phyloP scores from a whole-genome alignment of 164 flowering plant genomes.

The Platanus orientalis region DNA sequence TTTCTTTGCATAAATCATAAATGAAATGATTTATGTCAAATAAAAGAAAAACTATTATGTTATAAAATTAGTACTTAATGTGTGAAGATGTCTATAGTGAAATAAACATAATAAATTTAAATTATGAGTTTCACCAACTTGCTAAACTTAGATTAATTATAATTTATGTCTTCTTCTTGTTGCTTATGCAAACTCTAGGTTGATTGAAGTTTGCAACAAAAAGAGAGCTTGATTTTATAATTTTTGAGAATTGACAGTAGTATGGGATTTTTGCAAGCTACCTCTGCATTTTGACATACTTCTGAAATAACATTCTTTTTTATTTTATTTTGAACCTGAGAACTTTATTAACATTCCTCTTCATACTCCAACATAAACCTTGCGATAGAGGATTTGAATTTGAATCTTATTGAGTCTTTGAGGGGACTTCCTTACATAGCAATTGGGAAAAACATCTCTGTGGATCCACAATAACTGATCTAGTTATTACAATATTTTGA shows the following conservation, averaged over 20 bases:
- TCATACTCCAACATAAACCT: too few relatives aligned
- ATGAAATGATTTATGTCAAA: too few relatives aligned
- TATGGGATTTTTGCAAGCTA: too few relatives aligned
- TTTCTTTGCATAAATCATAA: too few relatives aligned
- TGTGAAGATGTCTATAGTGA: too few relatives aligned
- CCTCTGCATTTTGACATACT: too few relatives aligned
- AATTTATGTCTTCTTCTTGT: too few relatives aligned
- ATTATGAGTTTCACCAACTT: background rate
- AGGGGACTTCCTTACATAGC: slow-evolving; percentile 59
- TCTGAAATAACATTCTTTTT: too few relatives aligned
- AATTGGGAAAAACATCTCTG: slow-evolving; percentile 94
- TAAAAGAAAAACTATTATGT: too few relatives aligned
- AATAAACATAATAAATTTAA: too few relatives aligned
- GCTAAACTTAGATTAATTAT: slow-evolving; percentile 2
- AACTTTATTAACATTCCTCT: background rate
- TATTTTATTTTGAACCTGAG: too few relatives aligned
- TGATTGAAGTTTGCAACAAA: slow-evolving; percentile 90
- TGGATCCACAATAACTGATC: slow-evolving; percentile 91
- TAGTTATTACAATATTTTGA: slow-evolving; percentile 1
- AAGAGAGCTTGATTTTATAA: slow-evolving; percentile 71
- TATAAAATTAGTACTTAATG: too few relatives aligned
- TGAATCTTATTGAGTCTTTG: slow-evolving; percentile 69
- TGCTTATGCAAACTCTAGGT: slow-evolving; percentile 52
- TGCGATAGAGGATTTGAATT: slow-evolving; percentile 89
- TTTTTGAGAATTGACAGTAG: slow-evolving; percentile 97